Evolutionary conservation across 1,284 basidiomycete genomes (phyloP), one percentile per base, ranked within the genome.

Genomic region (Ustilago loliicola): DNA sequence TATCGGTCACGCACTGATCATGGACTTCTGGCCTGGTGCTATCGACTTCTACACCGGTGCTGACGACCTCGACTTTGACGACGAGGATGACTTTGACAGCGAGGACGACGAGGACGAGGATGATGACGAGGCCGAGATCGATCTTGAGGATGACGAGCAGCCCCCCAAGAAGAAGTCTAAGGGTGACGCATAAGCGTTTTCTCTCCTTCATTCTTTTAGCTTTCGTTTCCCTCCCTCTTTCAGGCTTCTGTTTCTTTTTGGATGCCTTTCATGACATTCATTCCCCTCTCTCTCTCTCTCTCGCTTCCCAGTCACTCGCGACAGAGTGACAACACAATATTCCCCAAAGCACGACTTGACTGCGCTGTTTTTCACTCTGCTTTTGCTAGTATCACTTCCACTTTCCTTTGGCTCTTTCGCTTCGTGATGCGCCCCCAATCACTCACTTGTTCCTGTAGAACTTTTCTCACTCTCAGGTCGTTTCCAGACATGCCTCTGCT

Each of bases 21-120:
- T 83, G 64, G 83, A 84, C 48, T 73, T 85, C 53, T 86, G 66
- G 77, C 84, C 83, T 15, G 74, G 73, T 29, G 83, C 83, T 4
- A 69, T 85, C 53, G 82, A 83, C 47, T 83, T 81, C 59, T 86
- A 81, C 76, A 78, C 73, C 6, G 81, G 80, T 59, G 70, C 50
- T n/a, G 72, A 82, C 45, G 73, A 83, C 40, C 74, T 80, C 36
- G 79, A 80, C 32, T 70, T 75, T 63, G 70, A 72, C 59, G 70
- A 72, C 57, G 81, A 82, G 36, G 83, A 85, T 13, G 81, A 80
- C 42, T 70, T 77, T 34, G 79, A 80, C 40, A 67, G 61, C n/a
- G 75, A 80, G 42, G 77, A 80, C 11, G 80, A 81, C 4, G 80
- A 80, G 32, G 82, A 84, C 1, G 84, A 85, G 17, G 81, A 84